Conservation (phyloP, 164 flowering plant species). For the Litsea cubeba region DNA sequence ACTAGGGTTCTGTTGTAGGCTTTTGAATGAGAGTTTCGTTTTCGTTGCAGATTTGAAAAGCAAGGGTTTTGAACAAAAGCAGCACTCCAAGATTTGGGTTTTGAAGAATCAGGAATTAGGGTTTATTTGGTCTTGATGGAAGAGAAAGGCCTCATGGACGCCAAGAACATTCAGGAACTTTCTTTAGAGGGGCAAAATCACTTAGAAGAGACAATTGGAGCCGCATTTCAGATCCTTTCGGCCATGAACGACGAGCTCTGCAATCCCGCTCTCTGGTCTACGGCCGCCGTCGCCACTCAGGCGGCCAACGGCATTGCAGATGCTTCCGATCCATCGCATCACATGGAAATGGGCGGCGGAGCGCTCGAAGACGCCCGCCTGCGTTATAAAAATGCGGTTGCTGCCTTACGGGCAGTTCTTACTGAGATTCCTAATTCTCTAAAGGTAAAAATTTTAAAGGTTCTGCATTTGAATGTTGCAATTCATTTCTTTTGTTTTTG, state of each 20-base stretch:
- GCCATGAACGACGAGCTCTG: constrained; percentile 95
- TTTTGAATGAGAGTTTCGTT: too few species aligned
- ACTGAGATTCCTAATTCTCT: too few species aligned
- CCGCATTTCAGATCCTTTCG: constrained; percentile 66
- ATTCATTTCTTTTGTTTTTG: too few species aligned
- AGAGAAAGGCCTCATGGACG: constrained; percentile 7
- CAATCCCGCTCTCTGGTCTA: constrained; percentile 71
- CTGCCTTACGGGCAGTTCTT: constrained; percentile 65
- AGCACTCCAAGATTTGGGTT: too few species aligned
- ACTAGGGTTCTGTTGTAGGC: too few species aligned
- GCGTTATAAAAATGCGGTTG: constrained; percentile 67
- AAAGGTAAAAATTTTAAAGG: too few species aligned
- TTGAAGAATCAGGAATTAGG: not conserved
- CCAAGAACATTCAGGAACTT: too few species aligned
- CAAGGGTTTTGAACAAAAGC: too few species aligned
- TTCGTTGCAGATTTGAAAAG: too few species aligned
- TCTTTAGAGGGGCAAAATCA: constrained; percentile 63
- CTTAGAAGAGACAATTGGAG: constrained; percentile 66
- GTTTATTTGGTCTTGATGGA: constrained; percentile 4
- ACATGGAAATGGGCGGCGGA: constrained; percentile 47
- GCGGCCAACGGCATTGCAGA: constrained; percentile 14
- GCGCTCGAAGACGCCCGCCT: constrained; percentile 64
- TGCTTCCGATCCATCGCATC: constrained; percentile 24
- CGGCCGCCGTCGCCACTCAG: constrained; percentile 7
- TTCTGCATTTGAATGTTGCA: too few species aligned